These are phyloP conservation scores for Penicillium argentinense DNA, from an alignment of 495 filamentous ascomycete genomes.

Conservation along the genomic window DNA sequence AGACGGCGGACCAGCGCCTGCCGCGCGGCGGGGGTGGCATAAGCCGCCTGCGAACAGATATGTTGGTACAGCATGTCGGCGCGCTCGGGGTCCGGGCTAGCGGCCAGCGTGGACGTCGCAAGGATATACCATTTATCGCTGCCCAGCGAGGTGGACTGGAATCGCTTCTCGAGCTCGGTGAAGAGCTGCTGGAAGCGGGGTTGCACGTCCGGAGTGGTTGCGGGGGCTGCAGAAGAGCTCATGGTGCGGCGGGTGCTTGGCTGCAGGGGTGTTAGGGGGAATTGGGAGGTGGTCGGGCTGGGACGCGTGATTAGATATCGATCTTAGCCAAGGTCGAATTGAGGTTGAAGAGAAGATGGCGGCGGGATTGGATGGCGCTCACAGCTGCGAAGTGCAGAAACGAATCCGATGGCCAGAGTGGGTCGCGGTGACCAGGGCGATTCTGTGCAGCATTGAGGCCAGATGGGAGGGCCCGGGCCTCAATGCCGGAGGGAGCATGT, in stretches of 20 bases:
- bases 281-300: not conserved
- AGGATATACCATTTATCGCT: slow-evolving; percentile 59
- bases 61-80: slow-evolving; percentile 51
- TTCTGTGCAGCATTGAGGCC: slow-evolving; percentile 2
- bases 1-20: slow-evolving; percentile 50
- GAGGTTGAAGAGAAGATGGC: not conserved
- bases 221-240: slow-evolving; percentile 14
- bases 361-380: not conserved
- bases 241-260: slow-evolving; percentile 5
- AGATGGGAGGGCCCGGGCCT: not conserved
- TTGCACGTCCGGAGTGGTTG: slow-evolving; percentile 19
- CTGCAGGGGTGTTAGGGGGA: not conserved
- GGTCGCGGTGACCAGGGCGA: slow-evolving; percentile 10
- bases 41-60: slow-evolving; percentile 42
- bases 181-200: slow-evolving; percentile 45
- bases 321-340: not conserved
- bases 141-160: slow-evolving; percentile 47
- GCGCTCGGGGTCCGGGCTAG: slow-evolving; percentile 46
- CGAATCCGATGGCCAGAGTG: slow-evolving; percentile 19
- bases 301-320: not conserved
- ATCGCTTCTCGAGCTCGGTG: slow-evolving; percentile 49
- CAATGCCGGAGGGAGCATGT: slow-evolving; percentile 3
- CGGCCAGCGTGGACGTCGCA: slow-evolving; percentile 44
- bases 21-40: slow-evolving; percentile 34
- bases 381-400: slow-evolving; percentile 4